Conservation (phyloP, 495 filamentous ascomycete genomes). For the Aspergillus kassunensis region DNA sequence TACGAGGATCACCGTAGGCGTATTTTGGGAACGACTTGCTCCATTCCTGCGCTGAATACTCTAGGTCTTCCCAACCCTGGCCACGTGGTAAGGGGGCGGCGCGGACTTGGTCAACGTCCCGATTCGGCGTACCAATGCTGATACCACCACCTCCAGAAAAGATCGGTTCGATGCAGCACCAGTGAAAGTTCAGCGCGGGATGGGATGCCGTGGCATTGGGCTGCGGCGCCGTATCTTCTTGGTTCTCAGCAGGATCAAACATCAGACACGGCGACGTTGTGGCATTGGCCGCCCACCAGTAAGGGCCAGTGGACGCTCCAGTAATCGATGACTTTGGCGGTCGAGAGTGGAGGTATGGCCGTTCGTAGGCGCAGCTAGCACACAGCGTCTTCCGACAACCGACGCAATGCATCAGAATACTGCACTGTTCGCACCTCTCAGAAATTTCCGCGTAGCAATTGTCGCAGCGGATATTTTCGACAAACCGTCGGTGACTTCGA, state of each 20-base stretch:
- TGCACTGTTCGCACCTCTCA: constrained; percentile 60
- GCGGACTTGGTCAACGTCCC: constrained; percentile 53
- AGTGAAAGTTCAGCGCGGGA: constrained; percentile 51
- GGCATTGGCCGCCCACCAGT: constrained; percentile 59
- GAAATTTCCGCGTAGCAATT: constrained; percentile 48
- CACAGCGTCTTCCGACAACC: constrained; percentile 60
- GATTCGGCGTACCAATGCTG: constrained; percentile 49
- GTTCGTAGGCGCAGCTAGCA: constrained; percentile 57
- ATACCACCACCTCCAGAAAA: constrained; percentile 62
- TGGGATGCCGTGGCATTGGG: constrained; percentile 24
- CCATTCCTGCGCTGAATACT: constrained; percentile 43
- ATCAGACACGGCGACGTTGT: constrained; percentile 53
- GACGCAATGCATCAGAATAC: constrained; percentile 60
- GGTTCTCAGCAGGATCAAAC: constrained; percentile 41
- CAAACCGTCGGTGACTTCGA: constrained; percentile 49
- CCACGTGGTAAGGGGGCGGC: constrained; percentile 53
- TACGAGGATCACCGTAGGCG: constrained; percentile 40
- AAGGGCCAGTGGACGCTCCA: constrained; percentile 22
- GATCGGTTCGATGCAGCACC: constrained; percentile 61
- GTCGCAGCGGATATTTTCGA: constrained; percentile 52
- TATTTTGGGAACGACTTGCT: constrained; percentile 44
- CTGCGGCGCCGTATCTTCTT: constrained; percentile 29
- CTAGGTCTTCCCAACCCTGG: constrained; percentile 53
- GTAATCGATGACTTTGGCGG: constrained; percentile 13
- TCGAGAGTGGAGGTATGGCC: constrained; percentile 42